These are phyloP conservation scores for Ceratobasidium sp. DNA, from an alignment of 1,284 basidiomycete species.

Conservation along the genomic window DNA sequence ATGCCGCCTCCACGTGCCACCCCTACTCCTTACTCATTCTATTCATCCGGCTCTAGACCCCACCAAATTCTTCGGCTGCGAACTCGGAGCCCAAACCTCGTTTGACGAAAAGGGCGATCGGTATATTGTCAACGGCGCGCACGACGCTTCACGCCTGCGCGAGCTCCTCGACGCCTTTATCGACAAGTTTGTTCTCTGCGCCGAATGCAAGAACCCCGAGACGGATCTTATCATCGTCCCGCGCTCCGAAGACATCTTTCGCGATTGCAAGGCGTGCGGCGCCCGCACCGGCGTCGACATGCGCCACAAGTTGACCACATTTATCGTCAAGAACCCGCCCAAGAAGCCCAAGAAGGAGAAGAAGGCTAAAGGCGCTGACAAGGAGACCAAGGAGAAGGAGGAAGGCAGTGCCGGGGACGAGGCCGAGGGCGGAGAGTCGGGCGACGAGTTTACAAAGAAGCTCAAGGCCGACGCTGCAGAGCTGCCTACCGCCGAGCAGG, in stretches of 20 bases:
- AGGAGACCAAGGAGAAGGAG: slow-evolving; percentile 57
- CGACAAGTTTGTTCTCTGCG: slow-evolving; percentile 98
- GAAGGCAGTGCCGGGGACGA: slow-evolving; percentile 60
- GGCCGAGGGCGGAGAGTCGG: slow-evolving; percentile 68
- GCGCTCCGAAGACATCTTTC: slow-evolving; percentile 84
- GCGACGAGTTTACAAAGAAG: slow-evolving; percentile 79
- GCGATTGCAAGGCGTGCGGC: slow-evolving; percentile 99
- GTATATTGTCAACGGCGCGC: slow-evolving; percentile 99
- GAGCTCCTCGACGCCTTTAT: slow-evolving; percentile 98
- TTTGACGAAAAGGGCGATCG: slow-evolving; percentile 97
- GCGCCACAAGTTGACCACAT: slow-evolving; percentile 97
- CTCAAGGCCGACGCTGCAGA: slow-evolving; percentile 89
- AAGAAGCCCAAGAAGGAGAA: slow-evolving; percentile 83
- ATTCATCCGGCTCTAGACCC: slow-evolving; percentile 68
- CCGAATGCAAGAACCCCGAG: slow-evolving; percentile 99
- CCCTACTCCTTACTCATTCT: not conserved
- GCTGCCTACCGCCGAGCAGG: slow-evolving; percentile 67
- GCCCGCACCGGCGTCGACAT: slow-evolving; percentile 93
- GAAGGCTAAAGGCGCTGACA: slow-evolving; percentile 61
- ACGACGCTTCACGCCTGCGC: slow-evolving; percentile 91
- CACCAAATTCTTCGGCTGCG: slow-evolving; percentile 99
- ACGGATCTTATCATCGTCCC: slow-evolving; percentile 95
- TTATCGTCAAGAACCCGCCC: slow-evolving; percentile 98
- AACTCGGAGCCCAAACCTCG: slow-evolving; percentile 97
- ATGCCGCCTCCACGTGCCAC: slow-evolving; percentile 21